phyloP scores from a whole-genome alignment of 164 flowering plant genomes.

The Saururus chinensis region DNA sequence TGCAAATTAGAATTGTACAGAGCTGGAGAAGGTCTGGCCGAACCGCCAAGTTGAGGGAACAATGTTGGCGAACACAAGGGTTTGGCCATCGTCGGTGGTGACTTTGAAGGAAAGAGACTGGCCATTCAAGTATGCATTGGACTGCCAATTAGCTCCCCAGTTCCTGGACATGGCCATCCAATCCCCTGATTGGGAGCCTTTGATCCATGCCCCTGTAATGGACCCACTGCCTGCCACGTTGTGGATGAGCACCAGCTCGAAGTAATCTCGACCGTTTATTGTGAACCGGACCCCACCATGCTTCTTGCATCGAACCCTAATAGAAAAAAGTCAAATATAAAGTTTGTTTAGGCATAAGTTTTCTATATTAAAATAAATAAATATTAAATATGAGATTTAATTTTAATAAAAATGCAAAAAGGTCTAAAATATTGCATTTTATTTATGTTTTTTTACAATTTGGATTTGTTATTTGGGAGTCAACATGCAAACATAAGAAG shows the following conservation, averaged over 20 bases:
- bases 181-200: constrained; percentile 39
- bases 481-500: too few relatives aligned
- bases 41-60: constrained; percentile 66
- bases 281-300: constrained; percentile 82
- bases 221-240: constrained; percentile 76
- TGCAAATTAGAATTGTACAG: constrained; percentile 41
- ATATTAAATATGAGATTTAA: background rate
- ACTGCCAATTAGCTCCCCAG: constrained; percentile 97
- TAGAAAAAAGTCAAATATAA: background rate
- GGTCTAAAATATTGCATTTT: too few relatives aligned
- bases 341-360: background rate
- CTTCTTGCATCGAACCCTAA: constrained; percentile 84
- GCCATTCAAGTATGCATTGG: constrained; percentile 59
- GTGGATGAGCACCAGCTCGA: constrained; percentile 68
- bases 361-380: background rate
- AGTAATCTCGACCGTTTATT: constrained; percentile 71
- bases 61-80: constrained; percentile 31
- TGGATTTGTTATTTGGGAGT: too few relatives aligned
- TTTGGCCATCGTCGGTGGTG: constrained; percentile 65
- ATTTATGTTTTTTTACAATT: too few relatives aligned
- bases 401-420: too few relatives aligned
- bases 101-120: constrained; percentile 77
- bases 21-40: constrained; percentile 70
- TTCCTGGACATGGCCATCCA: constrained; percentile 88
- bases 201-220: constrained; percentile 46